Evolutionary conservation across 139 green algal genomes (phyloP).

Genomic region (Chlorella sp.): DNA sequence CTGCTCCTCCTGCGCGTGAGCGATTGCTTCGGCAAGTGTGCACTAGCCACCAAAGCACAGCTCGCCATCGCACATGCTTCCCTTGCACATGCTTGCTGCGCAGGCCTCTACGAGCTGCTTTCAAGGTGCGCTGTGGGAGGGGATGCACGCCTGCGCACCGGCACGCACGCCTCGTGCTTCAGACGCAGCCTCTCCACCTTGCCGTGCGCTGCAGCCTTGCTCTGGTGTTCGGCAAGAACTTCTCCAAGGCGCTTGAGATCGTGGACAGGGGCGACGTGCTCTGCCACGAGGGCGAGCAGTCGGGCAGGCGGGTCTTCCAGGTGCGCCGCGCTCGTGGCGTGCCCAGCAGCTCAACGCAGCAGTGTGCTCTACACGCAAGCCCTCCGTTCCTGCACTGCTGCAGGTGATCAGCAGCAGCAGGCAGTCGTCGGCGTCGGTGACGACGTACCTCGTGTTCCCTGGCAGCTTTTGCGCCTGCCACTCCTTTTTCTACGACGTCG

Average conservation of each 20-base stretch:
- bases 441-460: slow-evolving; percentile 67
- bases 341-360: no score
- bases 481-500: slow-evolving; percentile 74
- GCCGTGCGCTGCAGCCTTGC: slow-evolving; percentile 42
- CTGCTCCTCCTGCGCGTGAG: no score
- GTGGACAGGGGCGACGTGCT: slow-evolving; percentile 59
- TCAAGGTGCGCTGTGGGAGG: no score
- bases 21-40: no score
- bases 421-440: no score
- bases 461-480: slow-evolving; percentile 80
- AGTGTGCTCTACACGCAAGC: slow-evolving; percentile 7
- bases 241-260: slow-evolving; percentile 61
- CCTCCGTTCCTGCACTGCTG: not conserved
- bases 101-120: no score
- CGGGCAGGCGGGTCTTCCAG: slow-evolving; percentile 13
- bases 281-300: slow-evolving; percentile 47
- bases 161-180: not conserved
- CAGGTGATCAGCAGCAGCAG: not conserved
- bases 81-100: no score
- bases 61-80: no score
- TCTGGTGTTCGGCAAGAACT: slow-evolving; percentile 66
- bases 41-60: no score
- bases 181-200: not conserved
- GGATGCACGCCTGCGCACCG: no score
- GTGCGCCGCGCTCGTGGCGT: no score